Evolutionary conservation across 805 yeast species (phyloP).

Genomic region (Suhomyces kilbournensis): DNA sequence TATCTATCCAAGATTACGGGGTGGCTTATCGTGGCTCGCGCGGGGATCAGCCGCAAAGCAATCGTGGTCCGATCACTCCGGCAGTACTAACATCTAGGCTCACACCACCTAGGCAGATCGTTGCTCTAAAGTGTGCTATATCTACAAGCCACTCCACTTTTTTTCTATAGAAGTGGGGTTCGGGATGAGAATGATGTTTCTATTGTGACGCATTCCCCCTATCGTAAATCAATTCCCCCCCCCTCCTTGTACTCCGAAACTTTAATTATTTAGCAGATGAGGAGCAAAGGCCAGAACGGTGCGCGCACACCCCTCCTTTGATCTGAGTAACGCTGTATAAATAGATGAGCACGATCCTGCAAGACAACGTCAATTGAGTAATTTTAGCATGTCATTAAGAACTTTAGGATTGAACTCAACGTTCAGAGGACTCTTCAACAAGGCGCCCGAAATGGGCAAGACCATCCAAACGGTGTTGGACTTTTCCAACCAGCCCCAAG

Average conservation of each 20-base stretch:
- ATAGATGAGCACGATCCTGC: background rate
- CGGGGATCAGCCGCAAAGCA: background rate
- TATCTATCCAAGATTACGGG: background rate
- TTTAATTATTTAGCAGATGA: background rate
- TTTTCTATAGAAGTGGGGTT: background rate
- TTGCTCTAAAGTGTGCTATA: background rate
- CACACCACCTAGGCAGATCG: background rate
- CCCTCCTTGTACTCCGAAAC: background rate
- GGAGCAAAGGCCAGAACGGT: background rate
- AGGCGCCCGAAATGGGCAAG: conserved; percentile 25
- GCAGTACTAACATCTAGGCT: background rate
- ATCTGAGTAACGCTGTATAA: background rate
- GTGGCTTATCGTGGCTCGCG: background rate
- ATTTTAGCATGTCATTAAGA: conserved; percentile 36
- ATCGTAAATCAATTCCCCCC: background rate
- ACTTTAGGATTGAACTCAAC: conserved; percentile 38
- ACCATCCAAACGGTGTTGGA: conserved; percentile 49
- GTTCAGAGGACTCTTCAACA: conserved; percentile 34
- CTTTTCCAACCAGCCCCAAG: conserved; percentile 49
- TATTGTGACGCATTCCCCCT: background rate
- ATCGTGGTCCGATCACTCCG: background rate
- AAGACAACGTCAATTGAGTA: background rate
- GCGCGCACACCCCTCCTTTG: background rate
- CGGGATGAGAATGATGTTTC: background rate
- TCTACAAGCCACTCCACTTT: background rate